These are phyloP conservation scores for Calonectria naviculata DNA, from an alignment of 2,329 filamentous ascomycete species.

Conservation along the genomic window DNA sequence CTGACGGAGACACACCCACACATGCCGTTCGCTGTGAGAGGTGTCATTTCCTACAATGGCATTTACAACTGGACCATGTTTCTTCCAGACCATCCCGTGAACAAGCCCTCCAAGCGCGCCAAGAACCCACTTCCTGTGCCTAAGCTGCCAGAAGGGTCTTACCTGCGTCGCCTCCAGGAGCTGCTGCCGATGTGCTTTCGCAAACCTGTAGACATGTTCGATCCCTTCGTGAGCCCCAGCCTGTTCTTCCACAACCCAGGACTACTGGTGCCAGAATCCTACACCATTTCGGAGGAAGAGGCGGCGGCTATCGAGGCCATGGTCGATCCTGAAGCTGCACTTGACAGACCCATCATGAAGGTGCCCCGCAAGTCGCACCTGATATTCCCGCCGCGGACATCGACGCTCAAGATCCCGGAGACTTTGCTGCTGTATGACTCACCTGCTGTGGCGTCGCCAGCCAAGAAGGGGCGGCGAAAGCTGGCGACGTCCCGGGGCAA, in stretches of 20 bases:
- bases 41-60: slow-evolving; percentile 67
- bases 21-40: slow-evolving; percentile 59
- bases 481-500: slow-evolving; percentile 46
- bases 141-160: slow-evolving; percentile 43
- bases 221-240: slow-evolving; percentile 68
- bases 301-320: slow-evolving; percentile 37
- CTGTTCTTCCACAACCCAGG: slow-evolving; percentile 69
- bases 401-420: slow-evolving; percentile 61
- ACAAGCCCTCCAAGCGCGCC: slow-evolving; percentile 40
- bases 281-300: slow-evolving; percentile 49
- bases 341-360: slow-evolving; percentile 28
- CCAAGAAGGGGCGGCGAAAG: slow-evolving; percentile 26
- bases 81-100: slow-evolving; percentile 62
- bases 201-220: slow-evolving; percentile 62
- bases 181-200: slow-evolving; percentile 58
- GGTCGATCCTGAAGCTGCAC: slow-evolving; percentile 29
- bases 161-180: slow-evolving; percentile 50
- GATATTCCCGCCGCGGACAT: slow-evolving; percentile 59
- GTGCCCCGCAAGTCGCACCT: slow-evolving; percentile 55
- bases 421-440: slow-evolving; percentile 60
- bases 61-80: slow-evolving; percentile 75
- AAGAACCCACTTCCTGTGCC: slow-evolving; percentile 27
- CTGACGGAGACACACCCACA: slow-evolving; percentile 64
- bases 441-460: slow-evolving; percentile 30
- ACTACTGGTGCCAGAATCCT: slow-evolving; percentile 56